Evolutionary conservation across 768 basidiomycete species (phyloP).

Genomic region (Holtermanniella nyarrowii): DNA sequence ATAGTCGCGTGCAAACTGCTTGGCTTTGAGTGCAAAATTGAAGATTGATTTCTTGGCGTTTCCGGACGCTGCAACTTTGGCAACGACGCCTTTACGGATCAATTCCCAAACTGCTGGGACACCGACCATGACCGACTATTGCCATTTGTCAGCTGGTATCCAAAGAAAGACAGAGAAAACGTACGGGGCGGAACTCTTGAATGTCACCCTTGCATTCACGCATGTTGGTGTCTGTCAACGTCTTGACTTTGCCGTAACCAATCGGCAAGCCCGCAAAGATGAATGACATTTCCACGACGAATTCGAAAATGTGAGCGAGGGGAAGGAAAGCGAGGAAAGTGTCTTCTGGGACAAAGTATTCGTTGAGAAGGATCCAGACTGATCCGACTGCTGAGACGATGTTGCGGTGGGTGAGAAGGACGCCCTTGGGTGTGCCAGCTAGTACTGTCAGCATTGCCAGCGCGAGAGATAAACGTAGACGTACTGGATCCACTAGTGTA

Average conservation of each 20-base stretch:
- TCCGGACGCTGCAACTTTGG: conserved; percentile 64
- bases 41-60: conserved; percentile 64
- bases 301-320: conserved; percentile 90
- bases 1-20: conserved; percentile 48
- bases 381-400: conserved; percentile 62
- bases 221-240: conserved; percentile 86
- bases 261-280: conserved; percentile 65
- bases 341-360: conserved; percentile 46
- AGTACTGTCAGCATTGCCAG: conserved; percentile 44
- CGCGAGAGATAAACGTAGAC: conserved; percentile 5
- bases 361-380: conserved; percentile 60
- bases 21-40: conserved; percentile 62
- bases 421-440: conserved; percentile 91
- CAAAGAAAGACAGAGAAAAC: neutral
- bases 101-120: conserved; percentile 96
- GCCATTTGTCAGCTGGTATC: neutral
- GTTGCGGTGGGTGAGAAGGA: conserved; percentile 76
- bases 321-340: conserved; percentile 83
- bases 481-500: conserved; percentile 52
- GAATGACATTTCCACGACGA: conserved; percentile 74
- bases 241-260: conserved; percentile 91
- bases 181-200: conserved; percentile 58
- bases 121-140: conserved; percentile 71
- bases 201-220: conserved; percentile 83
- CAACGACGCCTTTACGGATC: conserved; percentile 85